A percentile compares a stretch with the other conserved stretches of the same genome.
These are phyloP conservation scores for Larix kaempferi DNA, from an alignment of 75 land plant species.

Conservation along the genomic window DNA sequence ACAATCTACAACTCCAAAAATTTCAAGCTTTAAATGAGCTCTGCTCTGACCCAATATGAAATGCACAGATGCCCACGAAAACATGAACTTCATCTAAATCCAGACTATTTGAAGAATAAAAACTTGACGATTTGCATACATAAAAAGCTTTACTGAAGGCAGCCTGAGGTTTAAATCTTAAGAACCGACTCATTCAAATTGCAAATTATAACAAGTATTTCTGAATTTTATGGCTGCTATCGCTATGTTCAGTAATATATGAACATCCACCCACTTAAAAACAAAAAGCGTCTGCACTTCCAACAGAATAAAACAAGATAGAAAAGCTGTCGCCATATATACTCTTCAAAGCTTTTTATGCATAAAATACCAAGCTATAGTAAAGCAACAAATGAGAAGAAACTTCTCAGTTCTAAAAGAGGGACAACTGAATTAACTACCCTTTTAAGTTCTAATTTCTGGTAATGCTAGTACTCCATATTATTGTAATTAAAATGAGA, in stretches of 20 bases:
- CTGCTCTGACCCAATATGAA: neutral
- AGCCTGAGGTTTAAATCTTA: neutral
- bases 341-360: neutral
- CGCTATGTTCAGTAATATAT: neutral
- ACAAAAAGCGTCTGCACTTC: neutral
- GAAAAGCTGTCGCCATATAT: neutral
- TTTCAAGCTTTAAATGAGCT: neutral
- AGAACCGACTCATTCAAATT: neutral
- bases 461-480: neutral
- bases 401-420: neutral
- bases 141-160: neutral
- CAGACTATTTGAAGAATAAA: neutral
- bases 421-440: neutral
- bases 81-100: neutral
- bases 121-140: neutral
- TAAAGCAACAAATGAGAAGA: constrained; percentile 1
- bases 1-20: neutral
- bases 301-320: neutral
- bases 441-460: neutral
- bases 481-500: neutral
- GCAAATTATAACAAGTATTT: neutral
- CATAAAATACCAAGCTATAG: neutral
- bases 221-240: neutral
- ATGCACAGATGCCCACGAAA: too few relatives aligned
- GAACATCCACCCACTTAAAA: neutral